Percentiles rank a stretch among this genome's conserved stretches.
Evolutionary conservation across 2,329 filamentous ascomycete genomes (phyloP).

Genomic region (Xenoacremonium recifei): DNA sequence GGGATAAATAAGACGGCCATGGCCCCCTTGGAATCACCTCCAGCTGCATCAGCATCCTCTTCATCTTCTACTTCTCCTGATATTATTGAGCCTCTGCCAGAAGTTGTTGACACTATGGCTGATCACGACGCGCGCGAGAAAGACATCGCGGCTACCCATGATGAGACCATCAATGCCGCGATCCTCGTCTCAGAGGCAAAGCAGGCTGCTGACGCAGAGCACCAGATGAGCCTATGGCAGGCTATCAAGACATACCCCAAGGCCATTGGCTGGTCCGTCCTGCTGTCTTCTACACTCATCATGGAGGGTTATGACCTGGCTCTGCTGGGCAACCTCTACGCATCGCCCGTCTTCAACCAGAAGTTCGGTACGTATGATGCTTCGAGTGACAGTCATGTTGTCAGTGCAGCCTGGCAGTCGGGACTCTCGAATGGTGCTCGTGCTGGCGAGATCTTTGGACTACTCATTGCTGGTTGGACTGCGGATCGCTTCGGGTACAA

Average conservation of each 20-base stretch:
- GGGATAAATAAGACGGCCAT: slow-evolving; percentile 6
- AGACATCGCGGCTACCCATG: slow-evolving; percentile 20
- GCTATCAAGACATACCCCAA: slow-evolving; percentile 44
- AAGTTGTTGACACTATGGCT: slow-evolving; percentile 26
- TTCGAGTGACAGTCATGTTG: slow-evolving; percentile 38
- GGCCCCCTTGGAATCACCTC: background rate
- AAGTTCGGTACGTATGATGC: slow-evolving; percentile 42
- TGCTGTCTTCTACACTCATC: slow-evolving; percentile 45
- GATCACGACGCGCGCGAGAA: slow-evolving; percentile 16
- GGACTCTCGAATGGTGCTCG: slow-evolving; percentile 53
- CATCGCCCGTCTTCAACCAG: slow-evolving; percentile 42
- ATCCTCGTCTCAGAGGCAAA: slow-evolving; percentile 37
- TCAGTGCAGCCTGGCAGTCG: slow-evolving; percentile 57
- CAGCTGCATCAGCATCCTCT: background rate
- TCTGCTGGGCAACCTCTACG: slow-evolving; percentile 48
- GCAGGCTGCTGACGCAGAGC: slow-evolving; percentile 39
- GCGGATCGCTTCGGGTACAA: slow-evolving; percentile 51
- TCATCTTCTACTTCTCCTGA: background rate
- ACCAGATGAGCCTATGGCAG: slow-evolving; percentile 38
- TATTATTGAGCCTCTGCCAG: background rate
- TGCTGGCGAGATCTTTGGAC: slow-evolving; percentile 54
- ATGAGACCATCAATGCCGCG: slow-evolving; percentile 21
- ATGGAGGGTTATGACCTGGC: slow-evolving; percentile 53
- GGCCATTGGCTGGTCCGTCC: slow-evolving; percentile 46
- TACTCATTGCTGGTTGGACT: slow-evolving; percentile 52